A percentile compares a stretch with the other conserved stretches of the same genome.
Conservation (phyloP, 2,329 filamentous ascomycete species). For the Aspergillus sp. region DNA sequence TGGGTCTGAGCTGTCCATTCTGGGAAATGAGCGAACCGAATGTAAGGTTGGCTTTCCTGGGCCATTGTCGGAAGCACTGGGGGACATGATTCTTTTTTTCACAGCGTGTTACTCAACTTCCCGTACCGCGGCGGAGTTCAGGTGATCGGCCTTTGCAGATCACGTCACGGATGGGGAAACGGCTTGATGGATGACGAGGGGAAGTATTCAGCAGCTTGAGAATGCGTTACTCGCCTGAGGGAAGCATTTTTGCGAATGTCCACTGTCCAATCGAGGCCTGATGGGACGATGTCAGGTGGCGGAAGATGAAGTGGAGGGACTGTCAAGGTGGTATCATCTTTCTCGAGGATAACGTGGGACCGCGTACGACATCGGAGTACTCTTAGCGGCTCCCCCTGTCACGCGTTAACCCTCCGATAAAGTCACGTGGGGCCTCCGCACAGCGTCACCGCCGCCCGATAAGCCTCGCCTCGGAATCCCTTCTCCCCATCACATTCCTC, state of each 20-base stretch:
- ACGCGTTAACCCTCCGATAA: constrained; percentile 6
- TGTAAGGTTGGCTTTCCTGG: constrained; percentile 23
- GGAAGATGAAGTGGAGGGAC: neutral
- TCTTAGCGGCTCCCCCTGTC: neutral
- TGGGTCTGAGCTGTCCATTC: constrained; percentile 28
- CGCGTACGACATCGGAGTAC: too few species aligned
- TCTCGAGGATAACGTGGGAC: too few species aligned
- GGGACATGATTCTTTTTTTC: constrained; percentile 21
- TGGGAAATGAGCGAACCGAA: constrained; percentile 29
- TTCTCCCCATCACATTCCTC: neutral
- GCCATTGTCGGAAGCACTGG: constrained; percentile 22
- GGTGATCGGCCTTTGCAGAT: constrained; percentile 30
- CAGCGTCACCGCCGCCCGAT: constrained; percentile 21
- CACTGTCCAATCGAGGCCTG: neutral
- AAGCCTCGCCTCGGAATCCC: constrained; percentile 1
- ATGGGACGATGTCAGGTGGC: neutral
- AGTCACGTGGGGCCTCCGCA: constrained; percentile 24
- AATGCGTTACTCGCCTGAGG: neutral
- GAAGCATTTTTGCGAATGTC: neutral
- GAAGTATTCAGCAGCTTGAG: neutral
- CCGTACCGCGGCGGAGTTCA: constrained; percentile 15
- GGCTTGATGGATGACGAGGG: neutral
- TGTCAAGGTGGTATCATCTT: neutral
- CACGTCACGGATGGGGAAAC: constrained; percentile 5
- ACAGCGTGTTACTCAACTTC: neutral